phyloP scores from a whole-genome alignment of 192 early-diverging fungal species.

The Rhizoclosmatium globosum region DNA sequence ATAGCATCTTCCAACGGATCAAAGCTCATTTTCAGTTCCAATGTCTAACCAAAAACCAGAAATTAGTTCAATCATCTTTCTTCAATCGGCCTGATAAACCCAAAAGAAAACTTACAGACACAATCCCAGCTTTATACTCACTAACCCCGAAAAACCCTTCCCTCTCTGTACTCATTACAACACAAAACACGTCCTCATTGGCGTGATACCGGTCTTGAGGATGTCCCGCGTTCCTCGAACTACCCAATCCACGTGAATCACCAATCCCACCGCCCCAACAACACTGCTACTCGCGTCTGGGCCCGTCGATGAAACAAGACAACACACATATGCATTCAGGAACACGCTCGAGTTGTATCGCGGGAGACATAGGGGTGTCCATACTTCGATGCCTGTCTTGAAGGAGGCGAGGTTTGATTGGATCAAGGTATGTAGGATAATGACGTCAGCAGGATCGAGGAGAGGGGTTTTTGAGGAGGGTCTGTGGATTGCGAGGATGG shows the following conservation, averaged over 20 bases:
- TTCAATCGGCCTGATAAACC: background rate
- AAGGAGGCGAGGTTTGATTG: constrained; percentile 74
- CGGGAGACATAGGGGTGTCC: constrained; percentile 96
- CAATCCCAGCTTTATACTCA: constrained; percentile 71
- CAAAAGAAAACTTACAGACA: constrained; percentile 19
- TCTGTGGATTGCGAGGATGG: constrained; percentile 65
- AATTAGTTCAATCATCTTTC: too few relatives aligned
- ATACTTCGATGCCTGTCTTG: constrained; percentile 78
- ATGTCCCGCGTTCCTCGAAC: background rate
- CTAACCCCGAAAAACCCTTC: constrained; percentile 86
- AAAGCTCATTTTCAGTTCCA: constrained; percentile 26
- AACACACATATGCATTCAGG: constrained; percentile 87
- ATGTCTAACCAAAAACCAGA: background rate
- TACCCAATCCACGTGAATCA: too few relatives aligned
- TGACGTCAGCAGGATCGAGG: constrained; percentile 82
- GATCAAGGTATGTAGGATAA: constrained; percentile 84
- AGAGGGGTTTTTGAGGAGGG: constrained; percentile 79
- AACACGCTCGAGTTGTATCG: constrained; percentile 85
- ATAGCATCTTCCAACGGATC: constrained; percentile 36
- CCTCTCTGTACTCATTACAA: constrained; percentile 80
- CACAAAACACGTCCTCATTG: constrained; percentile 68
- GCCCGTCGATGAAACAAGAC: constrained; percentile 59
- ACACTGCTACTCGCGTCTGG: constrained; percentile 1
- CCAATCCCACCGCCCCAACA: constrained; percentile 1
- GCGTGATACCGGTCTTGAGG: background rate